Evolutionary conservation across 1,139 yeast species (phyloP), one percentile per base, ranked within the genome.

Genomic region (Nadsonia commutata): DNA sequence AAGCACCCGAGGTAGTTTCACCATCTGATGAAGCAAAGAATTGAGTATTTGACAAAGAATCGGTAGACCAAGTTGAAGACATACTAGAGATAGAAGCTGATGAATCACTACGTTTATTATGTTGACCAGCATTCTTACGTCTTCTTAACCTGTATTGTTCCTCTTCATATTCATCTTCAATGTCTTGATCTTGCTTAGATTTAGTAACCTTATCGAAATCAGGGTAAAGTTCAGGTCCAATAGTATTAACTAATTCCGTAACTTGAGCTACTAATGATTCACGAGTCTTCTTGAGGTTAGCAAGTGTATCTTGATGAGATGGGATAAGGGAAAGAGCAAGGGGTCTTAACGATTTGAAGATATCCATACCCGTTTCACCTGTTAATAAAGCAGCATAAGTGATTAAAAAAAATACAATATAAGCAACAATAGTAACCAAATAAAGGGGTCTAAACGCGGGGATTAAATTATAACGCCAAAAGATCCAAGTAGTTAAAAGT

Each of bases 311-410:
- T 16, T 77, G 74, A 41, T 60, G 57, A 31, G 51, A 46, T 1
- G 70, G 70, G 31, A 59, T 57, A 37, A 88, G 63, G 1, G 94
- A 80, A 38, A 86, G 64, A 57, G 85, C 80, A 42, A 88, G 65
- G 1, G 97, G 96, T 50, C 86, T 71, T 48, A 88, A 65, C 4
- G 94, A 78, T 57, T 86, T 85, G 60, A 81, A 74, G 42, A 84
- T 68, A 58, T 90, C 97, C 74, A 84, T 70, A 18, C 98, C 97
- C 51, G 80, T 83, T 57, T 90, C 98, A 43, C 98, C 97, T 44
- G 86, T 78, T 20, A 83, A 70, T 51, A 90, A 68, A 0, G 97
- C 95, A 19, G 95, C 78, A 58, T 84, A 88, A 1, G 96, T 83
- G 21, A 88, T 76, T 36, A 72, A 58, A 1, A 81, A 85, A 46